Evolutionary conservation across 768 basidiomycete genomes (phyloP), one percentile per base, ranked within the genome.

Genomic region (Lactarius vividus): DNA sequence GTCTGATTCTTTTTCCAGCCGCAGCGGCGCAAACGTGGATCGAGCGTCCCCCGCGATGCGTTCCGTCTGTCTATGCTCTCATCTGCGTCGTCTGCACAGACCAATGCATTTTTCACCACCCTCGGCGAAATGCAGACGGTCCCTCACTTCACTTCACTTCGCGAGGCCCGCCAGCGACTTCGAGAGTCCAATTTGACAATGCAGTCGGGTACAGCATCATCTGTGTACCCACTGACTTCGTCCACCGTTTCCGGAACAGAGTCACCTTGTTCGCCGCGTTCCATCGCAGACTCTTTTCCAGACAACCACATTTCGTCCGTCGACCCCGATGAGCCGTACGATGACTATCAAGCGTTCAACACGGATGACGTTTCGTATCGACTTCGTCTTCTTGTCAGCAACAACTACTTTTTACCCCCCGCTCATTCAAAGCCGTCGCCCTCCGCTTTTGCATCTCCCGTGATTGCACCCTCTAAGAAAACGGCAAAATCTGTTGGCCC

Each of bases 401-500:
- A 94, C 76, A 93, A 82, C 72, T 94, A 94, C 74, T 94, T 91
- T 73, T 85, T 94, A 42, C 92, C 92, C 4, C 93, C 92, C 11
- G 92, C 92, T 0, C 92, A 94, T 72, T 82, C 86, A 49, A 94
- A 94, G 72, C 92, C 92, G 2, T 84, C 84, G 11, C 83, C 86
- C 2, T 80, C 87, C 31, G 85, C 89, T 59, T 84, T 92, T 65
- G 82, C 84, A 20, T 75, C 82, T 2, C 75, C 80, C 2, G 67
- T 69, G 37, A 58, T 68, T 15, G 56, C 76, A 39, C 65, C 78
- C 35, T 78, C 80, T 64, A 89, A 85, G 74, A 80, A 79, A 57
- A 72, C 79, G 1, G 69, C 77, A 73, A 84, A 75, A 69, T 72
- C 80, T 10, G 75, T 82, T n/a, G 80, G 84, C 8, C 80, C 81